phyloP scores from a whole-genome alignment of 2,329 filamentous ascomycete species.

The Fusarium ramigenum region DNA sequence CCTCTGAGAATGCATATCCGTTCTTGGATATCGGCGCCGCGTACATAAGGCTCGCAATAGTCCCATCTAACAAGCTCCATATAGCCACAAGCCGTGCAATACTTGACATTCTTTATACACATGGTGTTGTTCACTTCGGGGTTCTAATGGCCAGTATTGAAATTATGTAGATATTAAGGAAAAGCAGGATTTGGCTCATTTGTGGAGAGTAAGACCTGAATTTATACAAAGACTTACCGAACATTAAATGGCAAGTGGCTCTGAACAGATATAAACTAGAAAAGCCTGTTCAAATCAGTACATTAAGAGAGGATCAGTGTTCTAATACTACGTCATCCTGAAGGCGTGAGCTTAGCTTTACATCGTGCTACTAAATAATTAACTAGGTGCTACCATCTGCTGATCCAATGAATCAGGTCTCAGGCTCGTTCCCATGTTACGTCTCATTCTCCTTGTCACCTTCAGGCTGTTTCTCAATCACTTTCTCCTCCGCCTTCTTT shows the following conservation, averaged over 20 bases:
- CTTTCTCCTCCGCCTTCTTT: neutral
- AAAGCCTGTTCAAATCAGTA: neutral
- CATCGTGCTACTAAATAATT: fast-evolving
- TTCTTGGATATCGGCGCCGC: neutral
- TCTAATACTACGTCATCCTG: fast-evolving
- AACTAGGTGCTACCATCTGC: neutral
- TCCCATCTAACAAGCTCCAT: neutral
- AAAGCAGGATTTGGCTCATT: too few relatives aligned
- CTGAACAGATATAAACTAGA: neutral
- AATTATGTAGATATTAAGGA: neutral
- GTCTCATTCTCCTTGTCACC: neutral
- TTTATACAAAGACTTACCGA: neutral
- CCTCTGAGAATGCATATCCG: fast-evolving
- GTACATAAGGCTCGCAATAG: neutral
- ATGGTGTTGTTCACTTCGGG: neutral
- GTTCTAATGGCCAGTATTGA: neutral
- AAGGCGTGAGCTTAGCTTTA: neutral
- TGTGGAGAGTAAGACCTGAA: neutral
- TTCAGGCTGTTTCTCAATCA: neutral
- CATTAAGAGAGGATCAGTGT: fast-evolving
- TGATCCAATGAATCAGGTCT: neutral
- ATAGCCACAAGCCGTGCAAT: neutral
- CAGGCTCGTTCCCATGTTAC: fast-evolving
- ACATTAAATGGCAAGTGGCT: fast-evolving
- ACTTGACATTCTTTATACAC: neutral